phyloP scores from a whole-genome alignment of 1,139 yeast genomes.

The Kluyveromyces sp. region DNA sequence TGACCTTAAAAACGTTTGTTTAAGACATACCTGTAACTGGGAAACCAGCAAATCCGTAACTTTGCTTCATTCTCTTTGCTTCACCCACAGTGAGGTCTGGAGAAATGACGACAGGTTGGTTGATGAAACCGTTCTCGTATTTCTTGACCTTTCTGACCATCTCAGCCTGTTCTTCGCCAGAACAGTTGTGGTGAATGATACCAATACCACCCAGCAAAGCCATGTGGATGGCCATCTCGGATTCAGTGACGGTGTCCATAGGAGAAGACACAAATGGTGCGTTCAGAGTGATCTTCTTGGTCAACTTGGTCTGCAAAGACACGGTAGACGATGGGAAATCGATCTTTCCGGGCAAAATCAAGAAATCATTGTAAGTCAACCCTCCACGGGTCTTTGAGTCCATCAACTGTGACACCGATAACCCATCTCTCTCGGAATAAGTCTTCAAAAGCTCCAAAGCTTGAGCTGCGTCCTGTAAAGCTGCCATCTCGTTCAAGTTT shows the following conservation, averaged over 20 bases:
- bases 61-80: conserved; percentile 61
- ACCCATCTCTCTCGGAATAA: conserved; percentile 75
- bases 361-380: conserved; percentile 91
- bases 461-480: conserved; percentile 45
- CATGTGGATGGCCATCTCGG: conserved; percentile 97
- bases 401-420: conserved; percentile 76
- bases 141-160: conserved; percentile 97
- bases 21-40: conserved; percentile 94
- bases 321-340: conserved; percentile 78
- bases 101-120: conserved; percentile 81
- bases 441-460: conserved; percentile 63
- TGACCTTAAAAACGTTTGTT: not conserved
- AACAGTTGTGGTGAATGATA: conserved; percentile 94
- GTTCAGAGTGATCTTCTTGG: conserved; percentile 85
- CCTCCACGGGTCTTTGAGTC: conserved; percentile 92
- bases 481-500: not conserved
- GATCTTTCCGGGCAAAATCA: conserved; percentile 91
- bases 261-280: conserved; percentile 97
- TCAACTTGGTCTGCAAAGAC: conserved; percentile 72
- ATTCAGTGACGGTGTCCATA: conserved; percentile 98
- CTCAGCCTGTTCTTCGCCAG: conserved; percentile 95
- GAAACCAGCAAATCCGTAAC: conserved; percentile 91
- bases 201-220: conserved; percentile 99
- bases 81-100: conserved; percentile 76
- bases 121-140: conserved; percentile 95